phyloP scores from a whole-genome alignment of 768 basidiomycete species.

The Floccularia luteovirens region DNA sequence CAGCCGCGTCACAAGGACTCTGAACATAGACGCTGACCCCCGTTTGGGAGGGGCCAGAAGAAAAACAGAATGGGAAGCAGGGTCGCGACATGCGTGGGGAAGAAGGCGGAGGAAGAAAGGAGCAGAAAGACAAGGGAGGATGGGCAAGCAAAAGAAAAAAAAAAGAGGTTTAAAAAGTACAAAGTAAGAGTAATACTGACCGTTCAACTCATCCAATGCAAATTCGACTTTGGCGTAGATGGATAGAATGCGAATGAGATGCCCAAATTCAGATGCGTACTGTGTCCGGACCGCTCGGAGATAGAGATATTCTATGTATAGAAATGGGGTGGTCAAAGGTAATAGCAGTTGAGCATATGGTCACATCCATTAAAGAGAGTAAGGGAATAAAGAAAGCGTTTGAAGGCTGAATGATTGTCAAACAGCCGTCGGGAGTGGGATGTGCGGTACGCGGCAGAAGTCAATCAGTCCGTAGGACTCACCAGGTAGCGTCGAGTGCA shows the following conservation, averaged over 20 bases:
- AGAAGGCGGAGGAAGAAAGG: neutral
- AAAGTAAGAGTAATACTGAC: constrained; percentile 22
- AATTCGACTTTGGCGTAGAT: constrained; percentile 57
- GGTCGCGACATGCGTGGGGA: neutral
- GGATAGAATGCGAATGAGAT: constrained; percentile 61
- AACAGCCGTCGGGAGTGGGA: constrained; percentile 2
- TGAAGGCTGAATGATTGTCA: constrained; percentile 2
- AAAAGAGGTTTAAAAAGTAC: constrained; percentile 5
- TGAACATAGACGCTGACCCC: too few species aligned
- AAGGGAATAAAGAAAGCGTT: neutral
- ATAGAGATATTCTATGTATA: constrained; percentile 57
- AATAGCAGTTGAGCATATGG: neutral
- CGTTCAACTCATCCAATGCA: constrained; percentile 41
- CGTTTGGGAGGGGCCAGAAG: too few species aligned
- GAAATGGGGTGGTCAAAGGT: constrained; percentile 1
- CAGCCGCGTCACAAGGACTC: too few species aligned
- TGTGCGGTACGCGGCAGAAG: constrained; percentile 4
- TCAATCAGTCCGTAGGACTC: constrained; percentile 14
- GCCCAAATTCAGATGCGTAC: constrained; percentile 68
- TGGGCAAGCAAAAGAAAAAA: neutral
- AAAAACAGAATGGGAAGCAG: too few species aligned
- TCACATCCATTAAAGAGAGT: neutral
- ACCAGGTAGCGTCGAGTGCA: constrained; percentile 49
- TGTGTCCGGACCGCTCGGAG: constrained; percentile 51
- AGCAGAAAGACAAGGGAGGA: neutral